These are phyloP conservation scores for Ilyonectria mors-panacis DNA, from an alignment of 2,329 filamentous ascomycete genomes.

Conservation along the genomic window DNA sequence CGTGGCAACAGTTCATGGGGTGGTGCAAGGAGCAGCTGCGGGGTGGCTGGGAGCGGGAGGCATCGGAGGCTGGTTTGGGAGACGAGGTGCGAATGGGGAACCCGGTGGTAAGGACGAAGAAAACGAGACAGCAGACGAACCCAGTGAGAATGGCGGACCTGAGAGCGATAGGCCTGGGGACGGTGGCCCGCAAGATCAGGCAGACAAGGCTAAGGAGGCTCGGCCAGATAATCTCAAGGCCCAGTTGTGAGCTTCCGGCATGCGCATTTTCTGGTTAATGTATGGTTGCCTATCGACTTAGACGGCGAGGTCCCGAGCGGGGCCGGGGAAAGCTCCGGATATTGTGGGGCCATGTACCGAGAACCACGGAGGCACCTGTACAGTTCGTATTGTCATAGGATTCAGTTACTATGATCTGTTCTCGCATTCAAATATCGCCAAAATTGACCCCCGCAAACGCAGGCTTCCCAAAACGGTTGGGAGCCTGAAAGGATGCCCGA, in stretches of 20 bases:
- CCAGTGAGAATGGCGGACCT: background rate
- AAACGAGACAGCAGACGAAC: background rate
- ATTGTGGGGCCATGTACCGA: background rate
- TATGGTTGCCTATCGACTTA: background rate
- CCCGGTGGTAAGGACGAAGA: background rate
- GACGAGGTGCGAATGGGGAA: background rate
- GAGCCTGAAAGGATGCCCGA: constrained; percentile 18
- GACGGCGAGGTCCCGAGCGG: background rate
- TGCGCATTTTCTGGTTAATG: too few species aligned
- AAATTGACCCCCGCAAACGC: too few species aligned
- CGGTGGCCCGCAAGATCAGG: background rate
- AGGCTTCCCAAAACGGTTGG: background rate
- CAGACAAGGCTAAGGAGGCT: background rate
- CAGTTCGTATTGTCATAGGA: too few species aligned
- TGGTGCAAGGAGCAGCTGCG: constrained; percentile 27
- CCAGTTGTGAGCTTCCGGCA: background rate
- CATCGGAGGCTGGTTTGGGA: background rate
- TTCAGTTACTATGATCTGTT: background rate
- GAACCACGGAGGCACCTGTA: background rate
- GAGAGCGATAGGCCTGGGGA: background rate
- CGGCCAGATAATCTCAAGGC: background rate
- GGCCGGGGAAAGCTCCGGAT: background rate
- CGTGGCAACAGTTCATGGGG: constrained; percentile 37
- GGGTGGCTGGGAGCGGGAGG: background rate
- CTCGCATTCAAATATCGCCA: background rate